Evolutionary conservation across 768 basidiomycete species (phyloP).

Genomic region (Russula virescens): DNA sequence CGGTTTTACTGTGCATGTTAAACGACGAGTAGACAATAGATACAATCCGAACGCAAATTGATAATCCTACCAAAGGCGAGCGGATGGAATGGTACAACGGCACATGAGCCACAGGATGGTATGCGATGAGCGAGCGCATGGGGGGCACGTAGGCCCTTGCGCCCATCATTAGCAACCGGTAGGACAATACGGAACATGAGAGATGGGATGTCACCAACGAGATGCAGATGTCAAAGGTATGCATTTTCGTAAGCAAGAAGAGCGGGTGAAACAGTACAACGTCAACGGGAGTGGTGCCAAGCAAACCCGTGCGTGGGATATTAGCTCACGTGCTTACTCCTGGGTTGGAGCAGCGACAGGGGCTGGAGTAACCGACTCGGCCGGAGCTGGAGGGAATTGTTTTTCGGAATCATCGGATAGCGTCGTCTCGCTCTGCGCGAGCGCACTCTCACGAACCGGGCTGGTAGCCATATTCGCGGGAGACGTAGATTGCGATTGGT

Average conservation of each 20-base stretch:
- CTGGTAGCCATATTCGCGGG: constrained; percentile 21
- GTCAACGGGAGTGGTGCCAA: neutral
- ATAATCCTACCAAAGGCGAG: constrained; percentile 10
- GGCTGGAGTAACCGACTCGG: constrained; percentile 7
- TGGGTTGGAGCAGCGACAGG: constrained; percentile 8
- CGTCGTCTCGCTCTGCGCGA: constrained; percentile 14
- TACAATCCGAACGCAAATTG: constrained; percentile 21
- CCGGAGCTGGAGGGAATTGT: constrained; percentile 1
- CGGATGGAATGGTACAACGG: constrained; percentile 21
- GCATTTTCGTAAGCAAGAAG: constrained; percentile 19
- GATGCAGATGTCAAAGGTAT: constrained; percentile 15
- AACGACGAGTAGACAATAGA: constrained; percentile 5
- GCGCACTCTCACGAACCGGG: constrained; percentile 23
- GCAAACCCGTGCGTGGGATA: constrained; percentile 7
- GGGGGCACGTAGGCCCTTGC: neutral
- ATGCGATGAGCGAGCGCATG: constrained; percentile 1
- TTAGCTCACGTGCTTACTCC: constrained; percentile 16
- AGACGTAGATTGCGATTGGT: constrained; percentile 32
- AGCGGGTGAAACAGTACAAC: constrained; percentile 8
- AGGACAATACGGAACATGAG: constrained; percentile 12
- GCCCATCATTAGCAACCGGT: constrained; percentile 7
- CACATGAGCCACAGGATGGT: constrained; percentile 4
- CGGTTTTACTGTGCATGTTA: constrained; percentile 10
- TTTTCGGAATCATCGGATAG: constrained; percentile 10
- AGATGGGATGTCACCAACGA: constrained; percentile 12